phyloP scores from a whole-genome alignment of 2,329 filamentous ascomycete genomes.

The Scytalidium lignicola region DNA sequence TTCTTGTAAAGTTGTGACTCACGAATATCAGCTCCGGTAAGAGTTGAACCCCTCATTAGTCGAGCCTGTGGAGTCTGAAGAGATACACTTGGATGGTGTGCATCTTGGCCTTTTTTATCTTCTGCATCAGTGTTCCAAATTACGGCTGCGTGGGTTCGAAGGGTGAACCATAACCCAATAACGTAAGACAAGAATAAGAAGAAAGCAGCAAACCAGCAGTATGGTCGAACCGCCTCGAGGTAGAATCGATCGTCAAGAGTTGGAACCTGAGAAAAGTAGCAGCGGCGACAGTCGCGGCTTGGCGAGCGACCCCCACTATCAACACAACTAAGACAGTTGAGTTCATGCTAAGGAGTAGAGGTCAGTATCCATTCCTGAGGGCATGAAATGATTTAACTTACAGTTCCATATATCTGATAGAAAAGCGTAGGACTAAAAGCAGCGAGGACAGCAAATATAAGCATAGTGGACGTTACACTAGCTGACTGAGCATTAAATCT shows the following conservation, averaged over 20 bases:
- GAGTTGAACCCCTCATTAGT: slow-evolving; percentile 19
- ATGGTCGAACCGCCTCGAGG: slow-evolving; percentile 82
- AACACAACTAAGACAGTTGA: slow-evolving; percentile 71
- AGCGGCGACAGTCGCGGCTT: slow-evolving; percentile 76
- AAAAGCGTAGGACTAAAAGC: slow-evolving; percentile 95
- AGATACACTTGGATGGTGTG: slow-evolving; percentile 26
- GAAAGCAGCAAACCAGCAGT: slow-evolving; percentile 81
- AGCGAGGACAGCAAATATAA: slow-evolving; percentile 91
- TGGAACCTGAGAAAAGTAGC: slow-evolving; percentile 87
- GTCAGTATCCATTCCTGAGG: slow-evolving; percentile 28
- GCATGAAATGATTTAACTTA: slow-evolving; percentile 34
- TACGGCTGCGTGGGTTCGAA: slow-evolving; percentile 90
- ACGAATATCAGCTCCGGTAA: slow-evolving; percentile 58
- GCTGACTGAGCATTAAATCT: slow-evolving; percentile 96
- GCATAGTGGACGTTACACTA: slow-evolving; percentile 95
- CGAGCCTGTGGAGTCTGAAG: slow-evolving; percentile 18
- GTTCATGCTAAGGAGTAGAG: slow-evolving; percentile 61
- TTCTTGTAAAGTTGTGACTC: slow-evolving; percentile 89
- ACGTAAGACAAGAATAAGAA: slow-evolving; percentile 89
- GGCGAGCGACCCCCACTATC: slow-evolving; percentile 35
- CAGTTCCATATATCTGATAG: slow-evolving; percentile 96
- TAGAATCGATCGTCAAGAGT: slow-evolving; percentile 86
- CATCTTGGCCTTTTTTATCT: slow-evolving; percentile 65
- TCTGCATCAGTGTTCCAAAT: slow-evolving; percentile 89
- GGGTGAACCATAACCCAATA: slow-evolving; percentile 90